Percentiles rank a stretch among this genome's conserved stretches.
Conservation (phyloP, 2,329 filamentous ascomycete species). For the Escovopsis weberi region DNA sequence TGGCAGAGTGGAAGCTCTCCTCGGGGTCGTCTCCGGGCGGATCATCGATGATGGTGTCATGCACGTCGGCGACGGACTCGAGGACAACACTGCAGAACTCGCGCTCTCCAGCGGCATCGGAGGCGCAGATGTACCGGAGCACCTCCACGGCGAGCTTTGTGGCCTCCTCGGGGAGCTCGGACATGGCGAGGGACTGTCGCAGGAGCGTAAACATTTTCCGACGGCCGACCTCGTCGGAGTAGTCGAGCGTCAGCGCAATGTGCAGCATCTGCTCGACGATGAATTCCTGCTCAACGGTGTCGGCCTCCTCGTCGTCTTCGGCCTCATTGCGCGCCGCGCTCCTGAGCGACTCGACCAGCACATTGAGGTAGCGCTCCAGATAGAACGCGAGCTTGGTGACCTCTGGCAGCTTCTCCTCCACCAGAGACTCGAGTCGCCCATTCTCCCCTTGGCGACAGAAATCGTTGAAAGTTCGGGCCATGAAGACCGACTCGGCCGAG, state of each 20-base stretch:
- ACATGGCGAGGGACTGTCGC: slow-evolving; percentile 69
- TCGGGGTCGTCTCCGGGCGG: slow-evolving; percentile 39
- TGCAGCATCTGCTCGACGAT: slow-evolving; percentile 90
- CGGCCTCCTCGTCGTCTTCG: slow-evolving; percentile 59
- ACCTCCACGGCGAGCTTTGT: slow-evolving; percentile 79
- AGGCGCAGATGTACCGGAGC: slow-evolving; percentile 69
- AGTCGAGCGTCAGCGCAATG: slow-evolving; percentile 83
- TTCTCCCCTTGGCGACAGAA: slow-evolving; percentile 68
- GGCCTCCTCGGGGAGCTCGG: slow-evolving; percentile 80
- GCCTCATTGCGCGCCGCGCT: slow-evolving; percentile 39
- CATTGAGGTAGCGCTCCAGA: slow-evolving; percentile 64
- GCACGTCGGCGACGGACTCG: slow-evolving; percentile 90
- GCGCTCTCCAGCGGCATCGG: slow-evolving; percentile 56
- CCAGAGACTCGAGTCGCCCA: slow-evolving; percentile 56
- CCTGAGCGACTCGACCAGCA: slow-evolving; percentile 49
- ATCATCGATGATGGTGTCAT: slow-evolving; percentile 73
- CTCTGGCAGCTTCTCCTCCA: slow-evolving; percentile 90
- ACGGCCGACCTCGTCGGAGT: slow-evolving; percentile 91
- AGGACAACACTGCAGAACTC: slow-evolving; percentile 78
- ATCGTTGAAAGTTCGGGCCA: slow-evolving; percentile 85
- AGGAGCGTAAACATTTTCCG: slow-evolving; percentile 92
- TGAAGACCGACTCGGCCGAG: slow-evolving; percentile 74
- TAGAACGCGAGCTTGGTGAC: slow-evolving; percentile 83
- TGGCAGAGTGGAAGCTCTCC: slow-evolving; percentile 84
- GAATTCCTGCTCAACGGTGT: slow-evolving; percentile 83